Base-by-base conservation (phyloP, 805 yeast species). In the Cyberlindnera mississippiensis region DNA sequence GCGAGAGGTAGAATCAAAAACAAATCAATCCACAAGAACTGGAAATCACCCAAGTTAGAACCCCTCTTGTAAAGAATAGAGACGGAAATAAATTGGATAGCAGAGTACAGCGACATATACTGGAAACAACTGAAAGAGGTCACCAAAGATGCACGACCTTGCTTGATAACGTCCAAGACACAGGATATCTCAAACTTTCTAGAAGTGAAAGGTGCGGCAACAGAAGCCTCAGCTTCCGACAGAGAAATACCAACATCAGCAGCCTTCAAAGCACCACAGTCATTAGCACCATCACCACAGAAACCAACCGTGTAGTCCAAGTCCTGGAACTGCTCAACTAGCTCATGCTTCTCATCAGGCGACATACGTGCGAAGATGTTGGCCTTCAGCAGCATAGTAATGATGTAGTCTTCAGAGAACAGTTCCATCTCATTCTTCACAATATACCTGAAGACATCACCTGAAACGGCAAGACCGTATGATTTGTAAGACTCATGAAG, bases 221-320 rank as follows among this genome's bases (percentile, higher is more conserved):
- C 97, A 3, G 96, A 85, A 0, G 99, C 99, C 60, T 93, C 99
- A 0, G 98, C 99, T 61, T 93, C 99, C 22, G 96, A 86, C 36
- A 93, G 67, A 0, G 98, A 91, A 15, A 93, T 80, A 14, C 99
- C 99, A 38, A 95, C 96, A 65, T 93, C 96, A 0, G 99, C 98
- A 12, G 96, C 96, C 57, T 91, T 93, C 44, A 93, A 69, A 0
- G 99, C 99, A 52, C 99, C 99, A 65, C 98, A 93, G 60, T 93
- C 99, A 63, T 93, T 93, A 6, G 99, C 99, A 50, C 99, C 99
- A 66, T 93, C 99, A 28, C 99, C 99, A 66, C 98, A 93, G 63
- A 93, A 93, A 3, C 97, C 96, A 36, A 88, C 95, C 0, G 96
- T 87, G 59, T 91, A 91, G 56, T 90, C 96, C 16, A 93, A 59